Conservation (phyloP, 768 basidiomycete species). For the Rhodotorula diobovata region DNA sequence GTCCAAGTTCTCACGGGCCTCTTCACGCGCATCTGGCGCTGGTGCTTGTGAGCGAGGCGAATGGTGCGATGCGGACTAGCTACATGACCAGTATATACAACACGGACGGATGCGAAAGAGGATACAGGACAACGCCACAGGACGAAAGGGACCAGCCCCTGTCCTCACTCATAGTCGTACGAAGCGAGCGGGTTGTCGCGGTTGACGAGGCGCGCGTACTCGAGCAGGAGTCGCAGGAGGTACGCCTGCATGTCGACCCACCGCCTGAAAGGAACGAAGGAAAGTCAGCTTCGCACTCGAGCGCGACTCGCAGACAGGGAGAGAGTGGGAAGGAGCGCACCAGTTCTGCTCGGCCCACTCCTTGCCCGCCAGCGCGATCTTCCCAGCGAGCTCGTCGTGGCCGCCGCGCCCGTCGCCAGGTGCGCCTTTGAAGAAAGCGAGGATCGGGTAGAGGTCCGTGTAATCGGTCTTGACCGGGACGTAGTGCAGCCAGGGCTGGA, state of each 20-base stretch:
- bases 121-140: too few relatives aligned
- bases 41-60: too few relatives aligned
- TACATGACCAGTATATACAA: too few relatives aligned
- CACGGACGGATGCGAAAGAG: too few relatives aligned
- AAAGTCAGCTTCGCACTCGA: neutral
- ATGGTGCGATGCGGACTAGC: too few relatives aligned
- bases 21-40: too few relatives aligned
- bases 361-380: slow-evolving; percentile 57
- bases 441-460: slow-evolving; percentile 57
- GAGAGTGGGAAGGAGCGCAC: slow-evolving; percentile 37
- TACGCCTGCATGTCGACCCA: neutral
- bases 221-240: slow-evolving; percentile 30
- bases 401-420: slow-evolving; percentile 53
- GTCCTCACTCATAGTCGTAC: neutral
- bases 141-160: too few relatives aligned
- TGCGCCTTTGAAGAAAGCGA: slow-evolving; percentile 59
- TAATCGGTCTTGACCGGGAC: slow-evolving; percentile 44
- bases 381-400: slow-evolving; percentile 59
- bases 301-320: neutral
- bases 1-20: too few relatives aligned
- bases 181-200: neutral
- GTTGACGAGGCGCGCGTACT: slow-evolving; percentile 29
- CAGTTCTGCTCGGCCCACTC: slow-evolving; percentile 40
- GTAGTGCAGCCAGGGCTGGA: slow-evolving; percentile 74
- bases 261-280: neutral